These are phyloP conservation scores for Triticum monococcum DNA, from an alignment of 176 grass and related monocot genomes.

Conservation along the genomic window DNA sequence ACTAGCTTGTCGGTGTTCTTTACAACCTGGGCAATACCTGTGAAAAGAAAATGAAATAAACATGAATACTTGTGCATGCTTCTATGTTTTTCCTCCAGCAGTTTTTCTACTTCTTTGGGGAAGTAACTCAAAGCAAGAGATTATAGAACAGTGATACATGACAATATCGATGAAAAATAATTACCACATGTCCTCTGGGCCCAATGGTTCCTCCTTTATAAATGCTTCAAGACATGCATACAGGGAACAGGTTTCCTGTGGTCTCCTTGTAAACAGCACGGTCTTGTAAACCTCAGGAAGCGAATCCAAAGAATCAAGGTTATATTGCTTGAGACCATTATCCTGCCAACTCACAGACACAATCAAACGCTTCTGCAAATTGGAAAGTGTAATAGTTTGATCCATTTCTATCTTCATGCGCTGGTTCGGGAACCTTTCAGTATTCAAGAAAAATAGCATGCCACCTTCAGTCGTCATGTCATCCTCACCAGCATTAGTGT, in stretches of 20 bases:
- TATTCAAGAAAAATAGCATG: conserved; percentile 64
- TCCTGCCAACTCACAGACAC: conserved; percentile 73
- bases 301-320: conserved; percentile 50
- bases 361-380: conserved; percentile 50
- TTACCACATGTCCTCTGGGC: conserved; percentile 95
- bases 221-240: conserved; percentile 96
- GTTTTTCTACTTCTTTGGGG: neutral
- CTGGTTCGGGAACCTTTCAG: conserved; percentile 46
- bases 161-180: neutral
- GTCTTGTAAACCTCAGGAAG: conserved; percentile 81
- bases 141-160: neutral
- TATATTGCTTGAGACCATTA: conserved; percentile 53
- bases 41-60: neutral
- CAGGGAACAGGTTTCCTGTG: conserved; percentile 74
- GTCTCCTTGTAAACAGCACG: conserved; percentile 50
- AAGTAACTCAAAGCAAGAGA: neutral
- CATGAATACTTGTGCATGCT: neutral
- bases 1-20: conserved; percentile 78
- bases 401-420: conserved; percentile 67
- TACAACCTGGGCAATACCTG: conserved; percentile 91
- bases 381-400: conserved; percentile 43
- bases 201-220: conserved; percentile 86
- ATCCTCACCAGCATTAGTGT: conserved; percentile 17
- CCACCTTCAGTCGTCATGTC: conserved; percentile 30
- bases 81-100: neutral